Conservation (phyloP, 2,329 filamentous ascomycete genomes). For the Graphiopsis chlorocephala region DNA sequence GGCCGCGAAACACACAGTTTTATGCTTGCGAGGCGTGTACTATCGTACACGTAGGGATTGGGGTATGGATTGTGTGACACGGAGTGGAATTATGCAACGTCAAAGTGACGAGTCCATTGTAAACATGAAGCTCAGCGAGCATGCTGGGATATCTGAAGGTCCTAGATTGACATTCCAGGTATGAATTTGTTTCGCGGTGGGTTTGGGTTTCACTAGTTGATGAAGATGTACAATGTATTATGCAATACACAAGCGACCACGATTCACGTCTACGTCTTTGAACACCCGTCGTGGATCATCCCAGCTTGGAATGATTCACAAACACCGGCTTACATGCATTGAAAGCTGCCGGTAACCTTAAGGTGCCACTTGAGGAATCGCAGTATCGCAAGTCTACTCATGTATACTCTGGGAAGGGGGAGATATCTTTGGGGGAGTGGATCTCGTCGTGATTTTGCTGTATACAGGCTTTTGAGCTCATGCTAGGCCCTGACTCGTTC, state of each 20-base stretch:
- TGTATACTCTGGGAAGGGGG: no score
- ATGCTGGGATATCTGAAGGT: background rate
- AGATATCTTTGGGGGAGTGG: no score
- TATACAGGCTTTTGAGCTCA: no score
- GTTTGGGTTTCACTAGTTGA: background rate
- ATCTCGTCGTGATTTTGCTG: no score
- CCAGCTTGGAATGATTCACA: background rate
- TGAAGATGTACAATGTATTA: background rate
- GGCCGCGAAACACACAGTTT: background rate
- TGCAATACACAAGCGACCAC: background rate
- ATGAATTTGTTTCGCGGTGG: background rate
- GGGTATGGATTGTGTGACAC: background rate
- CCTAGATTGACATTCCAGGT: background rate
- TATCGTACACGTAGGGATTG: background rate
- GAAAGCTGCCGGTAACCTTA: no score
- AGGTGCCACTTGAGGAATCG: no score
- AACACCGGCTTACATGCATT: background rate
- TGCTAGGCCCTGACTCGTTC: no score
- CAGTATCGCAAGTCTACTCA: no score
- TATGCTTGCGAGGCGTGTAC: background rate
- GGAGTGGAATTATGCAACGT: background rate
- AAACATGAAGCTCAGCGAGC: background rate
- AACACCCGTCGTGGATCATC: background rate
- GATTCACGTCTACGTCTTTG: background rate
- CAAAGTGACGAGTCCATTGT: background rate